Base-by-base conservation (phyloP, 139 green algal genomes). In the Chlorella sp. region DNA sequence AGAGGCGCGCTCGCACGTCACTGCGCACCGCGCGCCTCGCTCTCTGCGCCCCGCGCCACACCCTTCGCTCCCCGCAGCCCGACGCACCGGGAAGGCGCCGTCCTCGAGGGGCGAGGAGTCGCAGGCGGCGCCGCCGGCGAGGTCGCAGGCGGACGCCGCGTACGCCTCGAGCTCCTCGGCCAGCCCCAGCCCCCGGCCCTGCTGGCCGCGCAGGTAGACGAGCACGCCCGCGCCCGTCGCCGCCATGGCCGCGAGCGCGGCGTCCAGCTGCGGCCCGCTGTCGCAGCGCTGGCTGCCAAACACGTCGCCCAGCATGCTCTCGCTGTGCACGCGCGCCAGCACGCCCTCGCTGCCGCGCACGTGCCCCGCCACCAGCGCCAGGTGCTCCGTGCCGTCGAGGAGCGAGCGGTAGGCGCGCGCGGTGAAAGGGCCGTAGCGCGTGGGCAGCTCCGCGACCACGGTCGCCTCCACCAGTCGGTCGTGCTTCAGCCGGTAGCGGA, bases 321-420 rank as follows among this genome's bases (percentile, higher is more conserved):
- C 78, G 64, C 31, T 62, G 42, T 89, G 86, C 35, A 89, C 71
- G 19, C 69, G 55, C 25, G 73, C 65, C 55, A 87, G 68, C 68
- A 86, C 71, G 7, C 48, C 46, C 33, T 65, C 62, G 27, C 68
- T 45, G 42, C 41, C 62, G 9, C 15, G 8, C 14, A 80, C 76
- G n/a, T 71, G 61, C 33, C 86, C 89, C 29, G 65, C 59, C n/a
- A 94, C 83, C 23, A 92, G 50, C n/a, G 87, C 90, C 21, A 88
- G 48, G 75, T 94, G 90, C 80, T 94, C 89, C 2, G 51, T 76
- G 46, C 77, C 85, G 71, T 91, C 87, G 0, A 91, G 25, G 31
- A 77, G 21, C 2, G 78, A 87, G n/a, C 79, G 71, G 79, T 87
- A 94, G 43, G 73, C 69, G 74, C 87, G 79, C 0, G 77, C 82